Evolutionary conservation across 345 rosid species (phyloP), one percentile per base, ranked within the genome.

Genomic region (Passiflora organensis): DNA sequence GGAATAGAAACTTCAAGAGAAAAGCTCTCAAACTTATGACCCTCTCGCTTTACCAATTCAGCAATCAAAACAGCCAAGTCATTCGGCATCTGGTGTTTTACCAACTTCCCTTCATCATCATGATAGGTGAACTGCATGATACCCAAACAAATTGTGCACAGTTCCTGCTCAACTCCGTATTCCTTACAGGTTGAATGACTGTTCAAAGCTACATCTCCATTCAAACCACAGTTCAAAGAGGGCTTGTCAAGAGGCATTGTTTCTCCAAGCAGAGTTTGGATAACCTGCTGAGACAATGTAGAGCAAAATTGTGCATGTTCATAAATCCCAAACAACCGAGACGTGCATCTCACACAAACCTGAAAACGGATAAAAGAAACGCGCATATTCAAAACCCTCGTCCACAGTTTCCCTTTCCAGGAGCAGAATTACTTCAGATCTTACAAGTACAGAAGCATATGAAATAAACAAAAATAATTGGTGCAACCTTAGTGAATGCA

Each of bases 101-200:
- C 78, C 56, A 72, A 16, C 48, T 58, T 50, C 45, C 64, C 57
- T 28, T 69, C 64, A 32, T 76, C 85, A 68, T 73, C 80, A 37
- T 62, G 32, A 25, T 66, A 78, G 55, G 53, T 64, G 63, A 82
- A 81, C 67, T 91, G 95, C 81, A 91, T 56, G 47, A 91, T 63
- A 55, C 98, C 96, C 53, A 88, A 78, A 69, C 98, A 91, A 48
- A 77, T 59, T 48, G 69, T 49, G 78, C 98, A 91, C 44, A 82
- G 19, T 41, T 62, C 71, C n/a, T 68, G 73, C 63, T 62, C 76
- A 21, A 65, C 42, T 38, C 57, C 68, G 44, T 42, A 59, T 57
- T 42, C 68, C 55, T 50, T 48, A 14, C 14, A 17, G 0, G 56
- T 25, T 20, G 56, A 45, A 34, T 24, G 11, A 46, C 18, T 19